Evolutionary conservation across 2,329 filamentous ascomycete genomes (phyloP).

Genomic region (Emergomyces africanus): DNA sequence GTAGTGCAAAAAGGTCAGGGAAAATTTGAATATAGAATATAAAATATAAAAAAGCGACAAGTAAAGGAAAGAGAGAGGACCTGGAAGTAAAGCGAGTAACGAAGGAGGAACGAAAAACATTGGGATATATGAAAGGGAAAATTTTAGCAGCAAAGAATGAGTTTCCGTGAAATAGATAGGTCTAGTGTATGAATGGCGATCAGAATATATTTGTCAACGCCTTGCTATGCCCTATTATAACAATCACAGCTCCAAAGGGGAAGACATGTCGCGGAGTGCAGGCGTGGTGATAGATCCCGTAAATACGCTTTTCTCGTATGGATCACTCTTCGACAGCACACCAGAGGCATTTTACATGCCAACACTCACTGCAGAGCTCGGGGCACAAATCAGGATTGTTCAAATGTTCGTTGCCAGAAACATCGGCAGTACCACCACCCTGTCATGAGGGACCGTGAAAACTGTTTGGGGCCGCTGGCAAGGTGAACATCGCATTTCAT

Average conservation of each 20-base stretch:
- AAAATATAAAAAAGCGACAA: not conserved
- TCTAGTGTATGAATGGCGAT: not conserved
- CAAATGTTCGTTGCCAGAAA: slow-evolving; percentile 3
- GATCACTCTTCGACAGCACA: slow-evolving; percentile 1
- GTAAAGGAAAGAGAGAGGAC: not conserved
- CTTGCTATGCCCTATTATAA: not conserved
- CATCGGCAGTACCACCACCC: slow-evolving; percentile 11
- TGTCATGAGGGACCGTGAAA: slow-evolving; percentile 1
- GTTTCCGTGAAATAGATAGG: not conserved
- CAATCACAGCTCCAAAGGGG: not conserved
- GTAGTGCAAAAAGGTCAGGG: not conserved
- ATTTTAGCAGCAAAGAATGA: not conserved
- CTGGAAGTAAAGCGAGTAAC: not conserved
- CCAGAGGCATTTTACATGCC: slow-evolving; percentile 5
- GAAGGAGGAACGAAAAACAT: not conserved
- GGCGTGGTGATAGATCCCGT: no score
- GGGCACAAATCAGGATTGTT: slow-evolving; percentile 10
- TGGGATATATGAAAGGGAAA: not conserved
- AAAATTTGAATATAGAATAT: not conserved
- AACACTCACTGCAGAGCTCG: slow-evolving; percentile 8
- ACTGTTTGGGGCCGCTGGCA: not conserved
- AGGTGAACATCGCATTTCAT: not conserved
- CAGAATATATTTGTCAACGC: not conserved
- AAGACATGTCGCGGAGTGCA: not conserved
- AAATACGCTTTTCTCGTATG: not conserved